Base-by-base conservation (phyloP, 208 protist species). In the Angomonas ambiguus region DNA sequence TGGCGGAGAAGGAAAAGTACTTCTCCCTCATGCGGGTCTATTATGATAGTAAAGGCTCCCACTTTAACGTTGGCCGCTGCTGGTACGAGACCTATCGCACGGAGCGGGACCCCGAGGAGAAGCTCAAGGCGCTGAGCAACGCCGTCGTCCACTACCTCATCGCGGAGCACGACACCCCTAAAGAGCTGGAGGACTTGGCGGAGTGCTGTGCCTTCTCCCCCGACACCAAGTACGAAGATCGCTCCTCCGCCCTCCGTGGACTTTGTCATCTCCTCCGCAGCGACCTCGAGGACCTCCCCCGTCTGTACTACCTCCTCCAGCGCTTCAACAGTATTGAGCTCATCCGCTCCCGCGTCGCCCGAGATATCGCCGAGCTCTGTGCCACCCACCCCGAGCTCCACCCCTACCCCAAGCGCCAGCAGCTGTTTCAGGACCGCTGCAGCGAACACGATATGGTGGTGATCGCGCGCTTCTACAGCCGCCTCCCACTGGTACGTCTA, bases 401-500 rank as follows among this genome's bases (percentile, higher is more conserved):
- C 8, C 30, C 56, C 18, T 88, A 82, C 31, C 71, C 80, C 1
- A 81, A 74, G 38, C 82, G 76, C 45, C 79, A 84, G 60, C 72
- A 76, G 61, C 73, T 97, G 62, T 76, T 99, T 1, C 74, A 78
- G 33, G 94, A 87, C 60, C 92, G 96, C 66, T 95, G 97, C 72
- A 95, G 94, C 45, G 97, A 98, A 73, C 95, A 98, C 72, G 98
- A 99, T 71, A 80, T 99, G 30, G 76, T 97, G 35, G 93, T 98
- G 2, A 87, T 98, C 49, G 74, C 94, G 20, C 83, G 88, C 51
- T 98, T 97, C 76, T 99, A 99, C 85, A 82, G 78, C 6, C 94
- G 95, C 25, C 95, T 98, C 53, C 79, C 79, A n/a, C 80, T 96
- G 0, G 61, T 66, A 30, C 92, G 97, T 59, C 82, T 99, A 11